Base-by-base conservation (phyloP, 1,139 yeast genomes). In the Candida tropicalis region DNA sequence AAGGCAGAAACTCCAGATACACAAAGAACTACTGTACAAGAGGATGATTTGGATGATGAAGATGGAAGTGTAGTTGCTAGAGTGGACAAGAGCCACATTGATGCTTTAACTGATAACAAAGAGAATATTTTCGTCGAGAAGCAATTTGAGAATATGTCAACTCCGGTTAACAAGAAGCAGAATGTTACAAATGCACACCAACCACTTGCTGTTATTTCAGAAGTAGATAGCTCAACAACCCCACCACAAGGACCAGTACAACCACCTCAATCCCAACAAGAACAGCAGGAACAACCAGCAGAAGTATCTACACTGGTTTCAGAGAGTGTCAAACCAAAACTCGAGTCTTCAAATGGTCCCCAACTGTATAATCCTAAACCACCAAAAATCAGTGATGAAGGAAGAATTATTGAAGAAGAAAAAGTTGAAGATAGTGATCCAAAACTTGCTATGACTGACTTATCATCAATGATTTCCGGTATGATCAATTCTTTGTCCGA, bases 401-500 rank as follows among this genome's bases (percentile, higher is more conserved):
- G 77, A 0, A 54, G 56, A 27, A 46, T 70, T 2, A 44, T 62
- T 7, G 42, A 34, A 4, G 16, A 25, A 11, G 54, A 48, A 28
- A 36, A 38, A 4, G 44, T 41, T 9, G 40, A 32, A 11, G 40
- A 35, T 15, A 35, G 36, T 5, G 29, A 38, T 16, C 44, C 45
- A 17, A 58, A 54, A 36, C 52, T 68, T 35, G 68, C 65, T 22
- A 57, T 65, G 55, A 43, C 52, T 15, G 76, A 71, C 49, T 57
- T 70, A 35, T 59, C 71, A 22, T 56, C 66, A 0, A 69, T 70
- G 74, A 50, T 70, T n/a, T 49, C 56, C 17, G 65, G 70, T 4
- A 66, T 75, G 75, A 59, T 79, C 28, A 65, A 67, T 39, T 70
- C 80, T 0, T 66, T 79, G 35, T 64, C 77, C 8, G 70, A 65